A percentile compares a stretch with the other conserved stretches of the same genome.
Conservation (phyloP, 192 early-diverging fungal genomes). For the Pilaira anomala region DNA sequence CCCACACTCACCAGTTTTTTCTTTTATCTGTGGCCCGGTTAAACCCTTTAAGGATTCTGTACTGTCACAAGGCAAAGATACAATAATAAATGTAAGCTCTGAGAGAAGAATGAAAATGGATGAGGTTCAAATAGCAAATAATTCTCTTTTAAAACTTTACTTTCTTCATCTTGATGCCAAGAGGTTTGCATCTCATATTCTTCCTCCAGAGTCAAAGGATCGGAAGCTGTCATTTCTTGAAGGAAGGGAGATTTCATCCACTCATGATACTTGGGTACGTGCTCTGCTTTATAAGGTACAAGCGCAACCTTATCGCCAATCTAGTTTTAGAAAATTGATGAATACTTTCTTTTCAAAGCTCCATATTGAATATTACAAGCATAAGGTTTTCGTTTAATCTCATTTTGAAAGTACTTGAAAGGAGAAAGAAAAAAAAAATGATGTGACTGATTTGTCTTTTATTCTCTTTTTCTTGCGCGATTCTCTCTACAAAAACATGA, state of each 20-base stretch:
- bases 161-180: constrained; percentile 84
- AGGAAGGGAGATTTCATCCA: constrained; percentile 94
- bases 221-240: constrained; percentile 93
- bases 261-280: constrained; percentile 87
- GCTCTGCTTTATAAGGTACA: constrained; percentile 82
- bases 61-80: constrained; percentile 27
- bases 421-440: neutral
- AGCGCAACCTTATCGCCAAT: constrained; percentile 62
- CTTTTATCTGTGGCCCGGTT: constrained; percentile 29
- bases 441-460: constrained; percentile 9
- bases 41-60: constrained; percentile 18
- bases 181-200: constrained; percentile 93
- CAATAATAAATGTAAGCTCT: constrained; percentile 78
- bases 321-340: constrained; percentile 27
- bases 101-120: neutral
- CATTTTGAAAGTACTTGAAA: constrained; percentile 15
- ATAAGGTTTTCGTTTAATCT: constrained; percentile 32
- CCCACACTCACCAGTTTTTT: constrained; percentile 11
- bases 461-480: neutral
- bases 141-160: constrained; percentile 29
- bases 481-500: neutral
- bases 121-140: neutral
- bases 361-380: constrained; percentile 17
- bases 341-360: neutral
- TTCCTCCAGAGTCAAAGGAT: constrained; percentile 88